These are phyloP conservation scores for Globisporangium rhizosaccharum DNA, from an alignment of 352 stramenopile species.

Conservation along the genomic window DNA sequence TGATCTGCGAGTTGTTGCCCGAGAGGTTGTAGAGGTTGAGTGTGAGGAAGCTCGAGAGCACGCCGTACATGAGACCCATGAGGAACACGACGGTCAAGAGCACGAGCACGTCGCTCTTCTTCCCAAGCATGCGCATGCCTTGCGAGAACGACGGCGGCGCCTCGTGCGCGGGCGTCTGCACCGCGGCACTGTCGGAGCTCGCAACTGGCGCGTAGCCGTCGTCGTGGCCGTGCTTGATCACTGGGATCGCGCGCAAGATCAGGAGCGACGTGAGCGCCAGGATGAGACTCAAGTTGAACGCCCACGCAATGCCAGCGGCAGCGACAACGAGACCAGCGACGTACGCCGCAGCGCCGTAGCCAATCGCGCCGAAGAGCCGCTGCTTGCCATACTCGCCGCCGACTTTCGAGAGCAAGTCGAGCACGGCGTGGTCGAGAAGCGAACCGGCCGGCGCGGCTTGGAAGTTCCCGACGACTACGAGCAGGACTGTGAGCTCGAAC, in stretches of 20 bases:
- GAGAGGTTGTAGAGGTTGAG: constrained; percentile 82
- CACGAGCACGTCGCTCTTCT: constrained; percentile 57
- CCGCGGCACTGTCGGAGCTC: constrained; percentile 4
- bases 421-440: constrained; percentile 64
- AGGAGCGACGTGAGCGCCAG: constrained; percentile 50
- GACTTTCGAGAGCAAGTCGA: constrained; percentile 58
- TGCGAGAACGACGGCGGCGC: constrained; percentile 40
- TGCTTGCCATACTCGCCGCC: constrained; percentile 83
- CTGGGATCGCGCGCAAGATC: constrained; percentile 56
- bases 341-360: constrained; percentile 61
- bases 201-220: constrained; percentile 20
- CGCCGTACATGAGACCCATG: constrained; percentile 78
- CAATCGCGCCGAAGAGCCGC: constrained; percentile 69
- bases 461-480: constrained; percentile 62
- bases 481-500: constrained; percentile 44
- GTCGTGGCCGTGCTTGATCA: constrained; percentile 30
- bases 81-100: constrained; percentile 70
- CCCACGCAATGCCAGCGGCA: constrained; percentile 55
- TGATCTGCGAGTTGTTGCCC: constrained; percentile 60
- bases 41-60: constrained; percentile 79
- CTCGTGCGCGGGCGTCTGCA: constrained; percentile 4
- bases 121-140: constrained; percentile 28
- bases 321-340: constrained; percentile 61
- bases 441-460: constrained; percentile 50
- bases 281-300: constrained; percentile 66